phyloP scores from a whole-genome alignment of 352 stramenopile species.

The Thraustochytrium sp. region DNA sequence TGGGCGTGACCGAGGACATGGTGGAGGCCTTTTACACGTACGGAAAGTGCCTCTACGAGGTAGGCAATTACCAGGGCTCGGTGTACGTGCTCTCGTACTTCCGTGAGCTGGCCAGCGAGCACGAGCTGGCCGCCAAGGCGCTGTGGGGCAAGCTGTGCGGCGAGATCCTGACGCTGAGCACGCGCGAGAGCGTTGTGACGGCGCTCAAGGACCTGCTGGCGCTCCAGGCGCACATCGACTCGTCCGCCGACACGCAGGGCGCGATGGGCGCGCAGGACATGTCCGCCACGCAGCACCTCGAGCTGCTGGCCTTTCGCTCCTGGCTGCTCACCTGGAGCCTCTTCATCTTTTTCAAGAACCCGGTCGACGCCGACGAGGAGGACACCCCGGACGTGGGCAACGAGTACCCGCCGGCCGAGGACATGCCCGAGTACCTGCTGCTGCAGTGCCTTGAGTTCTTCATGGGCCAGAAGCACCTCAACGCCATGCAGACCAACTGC shows the following conservation, averaged over 20 bases:
- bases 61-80: slow-evolving; percentile 81
- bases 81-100: slow-evolving; percentile 81
- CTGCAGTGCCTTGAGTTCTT: slow-evolving; percentile 91
- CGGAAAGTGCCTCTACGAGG: slow-evolving; percentile 85
- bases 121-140: slow-evolving; percentile 61
- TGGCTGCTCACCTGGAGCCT: slow-evolving; percentile 98
- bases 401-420: slow-evolving; percentile 30
- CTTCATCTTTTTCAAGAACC: slow-evolving; percentile 77
- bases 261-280: not conserved
- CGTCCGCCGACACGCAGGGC: slow-evolving; percentile 46
- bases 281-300: slow-evolving; percentile 60
- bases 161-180: slow-evolving; percentile 72
- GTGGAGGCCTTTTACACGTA: slow-evolving; percentile 78
- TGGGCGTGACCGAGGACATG: slow-evolving; percentile 67
- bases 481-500: slow-evolving; percentile 97
- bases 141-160: slow-evolving; percentile 91
- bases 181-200: slow-evolving; percentile 89
- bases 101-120: slow-evolving; percentile 47
- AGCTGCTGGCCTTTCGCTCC: slow-evolving; percentile 91
- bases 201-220: slow-evolving; percentile 83
- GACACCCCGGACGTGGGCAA: slow-evolving; percentile 64
- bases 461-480: slow-evolving; percentile 80
- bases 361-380: slow-evolving; percentile 61
- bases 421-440: slow-evolving; percentile 26
- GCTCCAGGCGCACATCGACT: slow-evolving; percentile 88